A percentile compares a stretch with the other conserved stretches of the same genome.
Evolutionary conservation across 1,139 yeast genomes (phyloP).

Genomic region (Scheffersomyces stambukii): DNA sequence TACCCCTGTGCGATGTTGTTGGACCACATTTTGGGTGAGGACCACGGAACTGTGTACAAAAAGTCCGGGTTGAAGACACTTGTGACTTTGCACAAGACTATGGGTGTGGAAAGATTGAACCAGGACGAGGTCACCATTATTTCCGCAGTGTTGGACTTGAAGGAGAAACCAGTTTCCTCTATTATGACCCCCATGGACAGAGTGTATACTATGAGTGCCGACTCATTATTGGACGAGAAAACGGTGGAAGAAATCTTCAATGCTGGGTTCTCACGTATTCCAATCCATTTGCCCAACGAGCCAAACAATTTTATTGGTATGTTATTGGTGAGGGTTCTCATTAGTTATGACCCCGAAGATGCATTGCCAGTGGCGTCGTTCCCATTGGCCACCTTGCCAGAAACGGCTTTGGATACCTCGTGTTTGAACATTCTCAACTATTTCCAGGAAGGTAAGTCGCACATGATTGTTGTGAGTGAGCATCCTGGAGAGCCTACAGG

Average conservation of each 20-base stretch:
- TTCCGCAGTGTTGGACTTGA: slow-evolving; percentile 87
- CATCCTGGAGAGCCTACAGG: slow-evolving; percentile 86
- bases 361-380: slow-evolving; percentile 88
- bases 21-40: slow-evolving; percentile 86
- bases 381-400: slow-evolving; percentile 94
- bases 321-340: slow-evolving; percentile 87
- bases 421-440: slow-evolving; percentile 90
- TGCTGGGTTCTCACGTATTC: slow-evolving; percentile 93
- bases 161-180: slow-evolving; percentile 79
- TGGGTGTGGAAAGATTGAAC: slow-evolving; percentile 92
- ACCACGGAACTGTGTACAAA: slow-evolving; percentile 92
- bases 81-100: slow-evolving; percentile 87
- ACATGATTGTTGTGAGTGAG: slow-evolving; percentile 90
- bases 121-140: slow-evolving; percentile 96
- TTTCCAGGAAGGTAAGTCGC: slow-evolving; percentile 97
- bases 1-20: slow-evolving; percentile 82
- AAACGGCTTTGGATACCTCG: slow-evolving; percentile 86
- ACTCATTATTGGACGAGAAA: slow-evolving; percentile 74
- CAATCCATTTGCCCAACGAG: slow-evolving; percentile 89
- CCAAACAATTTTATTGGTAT: slow-evolving; percentile 91
- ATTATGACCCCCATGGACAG: slow-evolving; percentile 95
- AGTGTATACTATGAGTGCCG: slow-evolving; percentile 86
- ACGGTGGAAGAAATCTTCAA: slow-evolving; percentile 88
- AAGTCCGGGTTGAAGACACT: slow-evolving; percentile 90
- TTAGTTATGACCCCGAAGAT: slow-evolving; percentile 96